Evolutionary conservation across 2,329 filamentous ascomycete species (phyloP), one percentile per base, ranked within the genome.

Genomic region (Fusarium kyushuense): DNA sequence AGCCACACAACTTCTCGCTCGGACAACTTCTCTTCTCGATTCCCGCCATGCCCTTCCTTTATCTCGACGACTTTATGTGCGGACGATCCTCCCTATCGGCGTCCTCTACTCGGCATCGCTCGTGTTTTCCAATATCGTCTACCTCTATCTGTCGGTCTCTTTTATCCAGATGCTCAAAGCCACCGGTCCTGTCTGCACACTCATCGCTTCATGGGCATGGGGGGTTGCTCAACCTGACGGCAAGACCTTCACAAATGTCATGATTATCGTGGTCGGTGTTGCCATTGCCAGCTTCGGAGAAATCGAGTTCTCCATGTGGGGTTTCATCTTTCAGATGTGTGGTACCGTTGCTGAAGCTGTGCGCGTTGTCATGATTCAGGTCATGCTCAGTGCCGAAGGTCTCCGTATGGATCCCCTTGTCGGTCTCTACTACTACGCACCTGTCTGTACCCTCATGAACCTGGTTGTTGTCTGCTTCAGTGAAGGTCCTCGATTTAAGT

Each of bases 361-460:
- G 65, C 90, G 93, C 63, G 83, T 96, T 67, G 90, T 94, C 80
- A 93, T 96, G 91, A 92, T 96, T 58, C 91, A 96, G 81, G 89
- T 91, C 63, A 84, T 97, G 72, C 87, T 97, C 52, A 92, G 89
- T 76, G 89, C 86, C 33, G 86, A 91, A 51, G 92, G 93, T 43
- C 78, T 92, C 82, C 93, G 92, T 83, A 96, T 96, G 93, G 92
- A 96, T 75, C 92, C 93, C 35, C 86, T 97, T 35, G 92, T 96
- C 65, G 93, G 92, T 32, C 86, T 96, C 23, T 96, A 96, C 85
- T 96, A 96, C 84, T 96, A 93, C 76, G 93, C 93, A 1, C 93
- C 93, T 7, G 89, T 93, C 48, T 96, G 93, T 79, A 91, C 92
- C 48, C 79, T 90, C 73, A 93, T 94, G 89, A 96, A 96, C 81